These are phyloP conservation scores for Podila horticola DNA, from an alignment of 192 early-diverging fungal genomes.

Conservation along the genomic window DNA sequence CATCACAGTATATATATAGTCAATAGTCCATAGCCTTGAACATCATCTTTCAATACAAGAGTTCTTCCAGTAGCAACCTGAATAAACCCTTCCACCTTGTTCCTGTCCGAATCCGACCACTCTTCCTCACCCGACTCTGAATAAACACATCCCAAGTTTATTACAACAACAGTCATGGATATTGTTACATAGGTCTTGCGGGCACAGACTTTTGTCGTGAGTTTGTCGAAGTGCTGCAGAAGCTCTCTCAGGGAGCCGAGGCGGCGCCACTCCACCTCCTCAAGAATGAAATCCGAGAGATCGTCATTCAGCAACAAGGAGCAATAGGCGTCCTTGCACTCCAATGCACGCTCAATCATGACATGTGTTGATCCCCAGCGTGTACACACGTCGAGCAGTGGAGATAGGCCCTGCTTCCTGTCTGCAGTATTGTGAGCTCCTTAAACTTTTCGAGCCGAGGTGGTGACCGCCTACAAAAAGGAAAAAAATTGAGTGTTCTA, in stretches of 20 bases:
- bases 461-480: slow-evolving; percentile 13
- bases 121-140: no score
- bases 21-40: no score
- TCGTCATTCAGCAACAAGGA: neutral
- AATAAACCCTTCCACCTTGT: no score
- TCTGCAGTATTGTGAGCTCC: slow-evolving; percentile 4
- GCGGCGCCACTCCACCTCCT: slow-evolving; percentile 7
- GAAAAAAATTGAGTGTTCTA: neutral
- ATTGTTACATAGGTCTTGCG: slow-evolving; percentile 23
- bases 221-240: slow-evolving; percentile 10
- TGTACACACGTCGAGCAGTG: slow-evolving; percentile 14
- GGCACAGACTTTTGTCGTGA: slow-evolving; percentile 14
- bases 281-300: neutral
- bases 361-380: slow-evolving; percentile 7
- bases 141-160: no score
- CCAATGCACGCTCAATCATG: slow-evolving; percentile 17
- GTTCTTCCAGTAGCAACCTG: no score
- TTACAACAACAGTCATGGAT: slow-evolving; percentile 14
- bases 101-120: no score
- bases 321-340: slow-evolving; percentile 4
- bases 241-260: slow-evolving; percentile 5
- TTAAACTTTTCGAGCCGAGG: slow-evolving; percentile 23
- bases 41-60: no score
- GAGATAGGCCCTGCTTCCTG: neutral
- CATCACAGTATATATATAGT: no score